A percentile compares a stretch with the other conserved stretches of the same genome.
These are phyloP conservation scores for Beta lomatogona DNA, from an alignment of 179 eudicot species.

Conservation along the genomic window DNA sequence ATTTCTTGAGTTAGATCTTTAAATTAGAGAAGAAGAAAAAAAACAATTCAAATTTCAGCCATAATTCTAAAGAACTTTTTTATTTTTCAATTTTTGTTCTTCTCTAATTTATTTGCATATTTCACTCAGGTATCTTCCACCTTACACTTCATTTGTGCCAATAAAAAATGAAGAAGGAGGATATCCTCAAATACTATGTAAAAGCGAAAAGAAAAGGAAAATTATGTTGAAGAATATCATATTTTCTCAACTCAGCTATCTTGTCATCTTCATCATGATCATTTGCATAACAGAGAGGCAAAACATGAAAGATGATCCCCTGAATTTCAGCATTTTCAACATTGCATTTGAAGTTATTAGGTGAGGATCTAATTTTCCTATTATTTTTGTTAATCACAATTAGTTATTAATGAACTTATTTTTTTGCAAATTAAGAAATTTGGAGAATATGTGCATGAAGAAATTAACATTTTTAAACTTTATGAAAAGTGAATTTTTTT, in stretches of 20 bases:
- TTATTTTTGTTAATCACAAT: not conserved
- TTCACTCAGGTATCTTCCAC: constrained; percentile 54
- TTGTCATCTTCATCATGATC: constrained; percentile 47
- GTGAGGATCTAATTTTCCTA: constrained; percentile 15
- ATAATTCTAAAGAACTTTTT: no score
- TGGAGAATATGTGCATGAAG: no score
- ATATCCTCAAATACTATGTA: not conserved
- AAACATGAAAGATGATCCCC: constrained; percentile 52
- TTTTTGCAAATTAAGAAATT: no score
- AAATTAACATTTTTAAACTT: no score
- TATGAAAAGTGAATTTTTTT: no score
- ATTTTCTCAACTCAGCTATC: constrained; percentile 54
- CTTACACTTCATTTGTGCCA: constrained; percentile 46
- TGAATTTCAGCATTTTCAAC: constrained; percentile 59
- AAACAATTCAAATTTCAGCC: no score
- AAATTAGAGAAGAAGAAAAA: no score
- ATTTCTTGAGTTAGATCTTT: no score
- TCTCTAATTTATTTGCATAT: not conserved
- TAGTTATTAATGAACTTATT: no score
- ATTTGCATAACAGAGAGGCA: constrained; percentile 63
- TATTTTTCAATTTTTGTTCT: no score
- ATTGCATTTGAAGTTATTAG: constrained; percentile 61
- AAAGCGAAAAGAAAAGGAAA: not conserved
- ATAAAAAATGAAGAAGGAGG: constrained; percentile 10
- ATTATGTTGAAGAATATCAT: constrained; percentile 23